Base-by-base conservation (phyloP, 2,329 filamentous ascomycete genomes). In the Leptodontidium sp. region DNA sequence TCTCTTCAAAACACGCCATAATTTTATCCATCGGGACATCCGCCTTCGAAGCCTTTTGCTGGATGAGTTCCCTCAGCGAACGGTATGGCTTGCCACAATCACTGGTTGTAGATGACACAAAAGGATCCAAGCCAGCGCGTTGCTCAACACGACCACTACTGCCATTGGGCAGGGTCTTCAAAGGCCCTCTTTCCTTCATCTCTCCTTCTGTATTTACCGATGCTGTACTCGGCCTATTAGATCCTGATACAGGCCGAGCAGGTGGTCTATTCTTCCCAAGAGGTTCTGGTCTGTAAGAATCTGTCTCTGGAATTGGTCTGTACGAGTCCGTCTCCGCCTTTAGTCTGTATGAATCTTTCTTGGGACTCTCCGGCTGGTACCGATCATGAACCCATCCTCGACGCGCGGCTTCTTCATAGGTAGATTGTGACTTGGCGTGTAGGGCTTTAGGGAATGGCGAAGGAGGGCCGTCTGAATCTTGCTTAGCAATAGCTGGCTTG, bases 381-480 rank as follows among this genome's bases (percentile, higher is more conserved):
- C 35, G 29, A 43, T 65, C 55, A 43, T 65, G 53, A 40, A 65
- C 40, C 64, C 53, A 65, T 9, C 61, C 53, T 26, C 43, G 4
- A 40, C 26, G 43, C 32, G 43, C n/a, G 6, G 9, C 24, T 32
- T 43, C 21, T 21, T 50, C 26, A 50, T 55, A 53, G 7, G 14
- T 14, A n/a, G 21, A 14, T 26, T 35, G 7, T 17, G 21, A 29
- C 21, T 17, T n/a, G 29, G 9, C 8, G 7, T 45, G 57, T n/a
- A 45, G 40, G 26, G 57, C 35, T 9, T 43, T 43, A 1, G 53
- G 53, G 7, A 35, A 35, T 50, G 32, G 43, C 9, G 53, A 38
- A 65, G 29, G 24, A 35, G 1, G 6, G 17, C 26, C 26, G 12
- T 57, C 29, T 24, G 12, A 21, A 59, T 61, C 26, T 4, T 32